phyloP scores from a whole-genome alignment of 306 rosid genomes.

The Cucurbita argyrosperma region DNA sequence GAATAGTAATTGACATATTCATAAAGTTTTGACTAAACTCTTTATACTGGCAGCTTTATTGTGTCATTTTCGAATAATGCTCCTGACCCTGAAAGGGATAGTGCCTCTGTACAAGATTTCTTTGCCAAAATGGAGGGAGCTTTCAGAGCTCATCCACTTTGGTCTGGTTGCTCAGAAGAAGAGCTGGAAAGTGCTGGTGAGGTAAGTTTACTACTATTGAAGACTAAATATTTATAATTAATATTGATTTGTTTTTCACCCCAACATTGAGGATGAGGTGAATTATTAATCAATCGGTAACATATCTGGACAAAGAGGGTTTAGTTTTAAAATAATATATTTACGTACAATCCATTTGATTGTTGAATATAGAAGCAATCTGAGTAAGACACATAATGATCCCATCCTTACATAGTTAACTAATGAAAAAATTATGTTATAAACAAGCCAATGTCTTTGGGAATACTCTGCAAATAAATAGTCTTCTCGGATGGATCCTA shows the following conservation, averaged over 20 bases:
- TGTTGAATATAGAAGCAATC: neutral
- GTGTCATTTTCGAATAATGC: constrained; percentile 79
- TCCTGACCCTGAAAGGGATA: constrained; percentile 80
- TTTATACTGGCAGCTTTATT: constrained; percentile 56
- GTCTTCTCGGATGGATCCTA: neutral
- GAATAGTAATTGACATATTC: neutral
- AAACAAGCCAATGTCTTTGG: neutral
- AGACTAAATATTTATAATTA: neutral
- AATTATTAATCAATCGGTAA: neutral
- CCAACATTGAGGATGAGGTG: neutral
- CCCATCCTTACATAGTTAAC: neutral
- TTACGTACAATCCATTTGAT: neutral
- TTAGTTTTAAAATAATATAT: neutral
- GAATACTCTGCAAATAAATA: neutral
- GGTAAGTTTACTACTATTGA: constrained; percentile 33
- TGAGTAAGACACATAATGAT: neutral
- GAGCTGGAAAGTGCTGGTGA: constrained; percentile 97
- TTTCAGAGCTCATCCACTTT: constrained; percentile 89
- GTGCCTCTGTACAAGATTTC: constrained; percentile 67
- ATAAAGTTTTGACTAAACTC: neutral
- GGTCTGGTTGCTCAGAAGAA: constrained; percentile 92
- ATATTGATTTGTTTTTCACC: neutral
- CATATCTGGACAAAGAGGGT: neutral
- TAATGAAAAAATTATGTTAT: neutral
- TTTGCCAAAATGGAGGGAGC: constrained; percentile 75